phyloP scores from a whole-genome alignment of 805 yeast genomes.

The Spathaspora arborariae region DNA sequence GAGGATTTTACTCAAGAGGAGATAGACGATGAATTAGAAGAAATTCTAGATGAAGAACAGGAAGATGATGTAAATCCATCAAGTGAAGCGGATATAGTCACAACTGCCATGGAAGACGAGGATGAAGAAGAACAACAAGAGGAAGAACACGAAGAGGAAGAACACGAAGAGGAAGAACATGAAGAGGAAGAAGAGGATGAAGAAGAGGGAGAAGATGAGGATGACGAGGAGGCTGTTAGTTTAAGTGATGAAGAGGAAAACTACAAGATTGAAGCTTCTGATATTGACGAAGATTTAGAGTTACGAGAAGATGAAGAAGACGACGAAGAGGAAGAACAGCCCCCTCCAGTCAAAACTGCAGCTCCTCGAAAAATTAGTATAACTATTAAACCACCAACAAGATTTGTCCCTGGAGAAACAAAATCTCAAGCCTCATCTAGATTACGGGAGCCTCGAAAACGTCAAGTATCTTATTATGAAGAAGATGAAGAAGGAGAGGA shows the following conservation, averaged over 20 bases:
- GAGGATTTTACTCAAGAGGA: slow-evolving; percentile 3
- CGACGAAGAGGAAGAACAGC: slow-evolving; percentile 12
- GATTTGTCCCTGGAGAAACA: background rate
- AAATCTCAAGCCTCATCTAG: background rate
- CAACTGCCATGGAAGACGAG: slow-evolving; percentile 10
- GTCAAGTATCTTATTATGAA: slow-evolving; percentile 36
- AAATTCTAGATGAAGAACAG: background rate
- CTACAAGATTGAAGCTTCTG: slow-evolving; percentile 31
- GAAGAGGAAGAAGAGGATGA: slow-evolving; percentile 15
- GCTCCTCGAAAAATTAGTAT: slow-evolving; percentile 4
- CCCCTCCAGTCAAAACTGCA: slow-evolving; percentile 5
- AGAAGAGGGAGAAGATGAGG: slow-evolving; percentile 20
- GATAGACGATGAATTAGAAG: slow-evolving; percentile 5
- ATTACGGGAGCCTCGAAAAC: slow-evolving; percentile 28
- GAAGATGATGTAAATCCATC: slow-evolving; percentile 7
- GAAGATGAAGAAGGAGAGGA: slow-evolving; percentile 29
- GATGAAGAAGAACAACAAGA: slow-evolving; percentile 6
- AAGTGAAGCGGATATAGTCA: slow-evolving; percentile 9
- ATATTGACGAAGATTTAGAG: slow-evolving; percentile 35
- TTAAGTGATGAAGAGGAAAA: slow-evolving; percentile 12
- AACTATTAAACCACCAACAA: slow-evolving; percentile 9
- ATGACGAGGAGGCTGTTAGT: slow-evolving; percentile 21
- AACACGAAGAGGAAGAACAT: slow-evolving; percentile 1
- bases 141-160: slow-evolving; percentile 11
- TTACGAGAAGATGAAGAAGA: slow-evolving; percentile 25